A percentile compares a stretch with the other conserved stretches of the same genome.
Evolutionary conservation across 106 monocot species (phyloP).

Genomic region (Dioscorea alata): DNA sequence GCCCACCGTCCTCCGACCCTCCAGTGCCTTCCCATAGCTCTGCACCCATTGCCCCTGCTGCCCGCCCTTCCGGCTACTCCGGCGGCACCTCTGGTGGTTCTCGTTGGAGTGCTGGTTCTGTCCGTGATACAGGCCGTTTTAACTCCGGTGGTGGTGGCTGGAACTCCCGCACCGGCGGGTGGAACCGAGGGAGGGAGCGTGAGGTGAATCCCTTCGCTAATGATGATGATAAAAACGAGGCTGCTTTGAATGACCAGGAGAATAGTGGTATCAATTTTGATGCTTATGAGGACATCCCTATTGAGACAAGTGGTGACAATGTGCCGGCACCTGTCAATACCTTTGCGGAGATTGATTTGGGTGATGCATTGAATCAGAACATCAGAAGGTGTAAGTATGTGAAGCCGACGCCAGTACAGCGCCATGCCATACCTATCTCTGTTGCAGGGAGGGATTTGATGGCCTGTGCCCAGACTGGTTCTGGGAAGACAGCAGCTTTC

Average conservation of each 20-base stretch:
- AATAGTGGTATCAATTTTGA: conserved; percentile 79
- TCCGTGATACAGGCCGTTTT: conserved; percentile 5
- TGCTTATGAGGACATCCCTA: conserved; percentile 95
- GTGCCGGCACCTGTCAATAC: conserved; percentile 80
- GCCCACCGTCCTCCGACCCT: conserved; percentile 2
- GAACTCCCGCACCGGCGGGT: conserved; percentile 48
- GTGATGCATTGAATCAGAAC: conserved; percentile 74
- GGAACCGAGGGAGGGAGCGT: conserved; percentile 43
- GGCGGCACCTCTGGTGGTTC: too few species aligned
- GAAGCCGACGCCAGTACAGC: conserved; percentile 90
- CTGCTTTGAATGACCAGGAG: conserved; percentile 39
- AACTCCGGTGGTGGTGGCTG: conserved; percentile 33
- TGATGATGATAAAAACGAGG: conserved; percentile 21
- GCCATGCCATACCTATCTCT: conserved; percentile 87
- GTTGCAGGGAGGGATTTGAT: conserved; percentile 84
- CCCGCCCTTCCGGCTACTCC: not conserved
- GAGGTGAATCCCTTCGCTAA: conserved; percentile 52
- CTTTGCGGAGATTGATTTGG: conserved; percentile 90
- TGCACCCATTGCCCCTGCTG: not conserved
- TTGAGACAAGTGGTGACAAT: conserved; percentile 77
- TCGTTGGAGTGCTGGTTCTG: not conserved
- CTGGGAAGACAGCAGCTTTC: conserved; percentile 95
- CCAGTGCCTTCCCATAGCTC: not conserved
- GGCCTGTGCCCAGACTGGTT: conserved; percentile 99
- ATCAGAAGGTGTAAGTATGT: conserved; percentile 89